These are phyloP conservation scores for Sclerotiophoma versabilis DNA, from an alignment of 2,329 filamentous ascomycete species.

Conservation along the genomic window DNA sequence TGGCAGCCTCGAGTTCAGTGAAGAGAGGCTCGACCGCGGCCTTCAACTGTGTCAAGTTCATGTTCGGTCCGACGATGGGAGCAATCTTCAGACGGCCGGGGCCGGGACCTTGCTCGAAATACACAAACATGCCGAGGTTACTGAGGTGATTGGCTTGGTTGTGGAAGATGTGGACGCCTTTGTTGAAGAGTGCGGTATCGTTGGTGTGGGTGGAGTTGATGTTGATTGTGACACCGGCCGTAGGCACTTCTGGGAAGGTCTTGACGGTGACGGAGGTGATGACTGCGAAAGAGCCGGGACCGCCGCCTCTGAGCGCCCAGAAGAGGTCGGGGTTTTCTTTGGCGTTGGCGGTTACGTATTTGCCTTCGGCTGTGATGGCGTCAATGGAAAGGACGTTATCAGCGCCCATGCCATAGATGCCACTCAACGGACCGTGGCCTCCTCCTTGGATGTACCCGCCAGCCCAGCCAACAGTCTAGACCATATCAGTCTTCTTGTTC, in stretches of 20 bases:
- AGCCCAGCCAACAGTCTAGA: slow-evolving; percentile 48
- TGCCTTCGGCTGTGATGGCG: slow-evolving; percentile 49
- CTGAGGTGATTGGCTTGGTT: slow-evolving; percentile 44
- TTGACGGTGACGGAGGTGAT: slow-evolving; percentile 44
- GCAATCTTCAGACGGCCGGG: slow-evolving; percentile 41
- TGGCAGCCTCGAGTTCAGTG: slow-evolving; percentile 37
- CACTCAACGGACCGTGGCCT: slow-evolving; percentile 36
- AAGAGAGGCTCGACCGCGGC: slow-evolving; percentile 39
- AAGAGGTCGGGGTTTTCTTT: slow-evolving; percentile 48
- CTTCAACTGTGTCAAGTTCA: slow-evolving; percentile 37
- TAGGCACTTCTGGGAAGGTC: slow-evolving; percentile 42
- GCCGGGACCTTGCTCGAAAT: slow-evolving; percentile 41
- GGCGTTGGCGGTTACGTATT: slow-evolving; percentile 38
- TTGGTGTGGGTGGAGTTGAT: slow-evolving; percentile 48
- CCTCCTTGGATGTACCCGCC: slow-evolving; percentile 53
- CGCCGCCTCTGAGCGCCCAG: slow-evolving; percentile 47
- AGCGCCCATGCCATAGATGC: slow-evolving; percentile 6
- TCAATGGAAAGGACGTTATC: slow-evolving; percentile 40
- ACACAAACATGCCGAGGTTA: slow-evolving; percentile 46
- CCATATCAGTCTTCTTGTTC: slow-evolving; percentile 5
- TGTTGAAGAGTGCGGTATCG: slow-evolving; percentile 36
- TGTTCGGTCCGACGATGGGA: slow-evolving; percentile 44
- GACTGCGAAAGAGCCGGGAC: slow-evolving; percentile 42
- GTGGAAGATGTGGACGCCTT: slow-evolving; percentile 44
- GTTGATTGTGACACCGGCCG: slow-evolving; percentile 43